These are phyloP conservation scores for Carpinus viminea DNA, from an alignment of 306 rosid species.

Conservation along the genomic window DNA sequence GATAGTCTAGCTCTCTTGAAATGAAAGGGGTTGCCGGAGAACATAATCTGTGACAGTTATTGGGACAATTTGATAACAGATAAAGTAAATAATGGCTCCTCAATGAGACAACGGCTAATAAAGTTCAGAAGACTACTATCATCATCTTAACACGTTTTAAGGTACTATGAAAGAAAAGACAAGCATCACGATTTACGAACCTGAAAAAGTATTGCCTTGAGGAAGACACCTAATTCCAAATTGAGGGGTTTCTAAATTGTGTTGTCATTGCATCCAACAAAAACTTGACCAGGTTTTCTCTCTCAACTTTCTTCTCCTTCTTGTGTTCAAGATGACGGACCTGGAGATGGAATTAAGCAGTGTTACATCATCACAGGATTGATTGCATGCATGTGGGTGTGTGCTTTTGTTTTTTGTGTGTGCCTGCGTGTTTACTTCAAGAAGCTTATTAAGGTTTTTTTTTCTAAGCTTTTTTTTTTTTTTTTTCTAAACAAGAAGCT, in stretches of 20 bases:
- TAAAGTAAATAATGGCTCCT: neutral
- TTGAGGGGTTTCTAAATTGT: slow-evolving; percentile 76
- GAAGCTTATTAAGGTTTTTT: neutral
- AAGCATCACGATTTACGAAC: slow-evolving; percentile 25
- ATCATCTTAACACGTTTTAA: neutral
- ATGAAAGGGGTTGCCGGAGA: neutral
- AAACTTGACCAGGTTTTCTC: slow-evolving; percentile 61
- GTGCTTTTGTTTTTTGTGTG: slow-evolving; percentile 9
- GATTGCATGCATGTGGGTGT: neutral
- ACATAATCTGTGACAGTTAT: neutral
- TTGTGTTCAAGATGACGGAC: slow-evolving; percentile 90
- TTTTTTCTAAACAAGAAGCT: too few relatives aligned
- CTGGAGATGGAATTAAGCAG: slow-evolving; percentile 43
- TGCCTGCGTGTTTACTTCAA: neutral
- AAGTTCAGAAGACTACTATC: neutral
- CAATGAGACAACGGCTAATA: neutral
- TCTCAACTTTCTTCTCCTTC: slow-evolving; percentile 73
- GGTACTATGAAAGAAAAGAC: slow-evolving; percentile 20
- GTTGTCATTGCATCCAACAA: slow-evolving; percentile 67
- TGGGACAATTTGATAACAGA: neutral
- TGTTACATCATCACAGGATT: slow-evolving; percentile 19
- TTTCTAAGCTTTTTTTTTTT: too few relatives aligned
- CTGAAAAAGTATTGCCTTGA: slow-evolving; percentile 18
- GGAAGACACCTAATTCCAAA: slow-evolving; percentile 58
- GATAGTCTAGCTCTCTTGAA: neutral